Evolutionary conservation across 2,329 filamentous ascomycete genomes (phyloP), one percentile per base, ranked within the genome.

Genomic region (Alternaria novae-zelandiae): DNA sequence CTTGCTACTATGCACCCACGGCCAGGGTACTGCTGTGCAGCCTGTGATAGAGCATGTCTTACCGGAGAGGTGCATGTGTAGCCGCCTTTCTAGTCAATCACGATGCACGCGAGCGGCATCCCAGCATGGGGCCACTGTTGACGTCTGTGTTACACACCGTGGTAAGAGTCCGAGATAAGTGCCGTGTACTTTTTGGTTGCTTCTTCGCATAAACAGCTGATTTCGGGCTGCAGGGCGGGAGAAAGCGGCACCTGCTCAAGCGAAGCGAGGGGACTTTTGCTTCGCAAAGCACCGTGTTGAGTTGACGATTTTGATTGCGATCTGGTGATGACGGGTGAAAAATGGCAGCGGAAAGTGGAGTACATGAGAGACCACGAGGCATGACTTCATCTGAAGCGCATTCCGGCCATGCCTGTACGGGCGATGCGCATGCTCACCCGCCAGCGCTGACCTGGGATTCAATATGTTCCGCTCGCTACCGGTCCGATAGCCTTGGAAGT

Each of bases 391-490:
- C 54, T 50, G 62, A 64, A 53, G 59, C 54, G 56, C 47, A 45
- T 30, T 32, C 65, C 49, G 60, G 65, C 61, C 68, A 70, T 59
- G 69, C 67, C 64, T 59, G 61, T 53, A 68, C 57, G 45, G 62
- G 28, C 53, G 72, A 74, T 74, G 69, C 69, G 67, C 73, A 68
- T 66, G 59, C 68, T 66, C 66, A 64, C 57, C 68, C 58, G 61
- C 51, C n/a, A 45, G 54, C 53, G 30, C 53, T 30, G 56, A 57
- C 66, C 66, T 63, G 69, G 66, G 49, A 56, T 59, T 53, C 55
- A 59, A 64, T 58, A 58, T 65, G 51, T 67, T 67, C 63, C 63
- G 66, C 70, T 75, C 72, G 73, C 71, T 75, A 74, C 72, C 72
- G 64, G 68, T 65, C 63, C 65, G 63, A 65, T 61, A 61, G 36